Conservation (phyloP, 768 basidiomycete species). For the Termitomyces sp. region DNA sequence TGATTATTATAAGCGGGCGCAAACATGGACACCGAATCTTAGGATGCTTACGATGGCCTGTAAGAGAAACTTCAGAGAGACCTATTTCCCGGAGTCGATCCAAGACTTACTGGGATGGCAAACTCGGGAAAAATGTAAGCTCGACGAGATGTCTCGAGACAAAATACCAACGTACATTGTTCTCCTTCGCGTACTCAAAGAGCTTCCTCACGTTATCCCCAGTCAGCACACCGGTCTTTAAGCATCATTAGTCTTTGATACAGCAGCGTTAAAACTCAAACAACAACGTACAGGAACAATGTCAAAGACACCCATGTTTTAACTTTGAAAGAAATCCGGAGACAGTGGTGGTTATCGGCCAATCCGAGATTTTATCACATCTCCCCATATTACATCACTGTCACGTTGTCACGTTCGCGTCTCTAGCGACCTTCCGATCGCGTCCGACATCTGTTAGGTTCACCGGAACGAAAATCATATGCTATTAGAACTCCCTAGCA, state of each 20-base stretch:
- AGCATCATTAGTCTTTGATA: conserved; percentile 4
- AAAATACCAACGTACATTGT: conserved; percentile 55
- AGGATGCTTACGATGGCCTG: conserved; percentile 68
- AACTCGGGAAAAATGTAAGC: conserved; percentile 40
- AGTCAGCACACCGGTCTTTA: conserved; percentile 88
- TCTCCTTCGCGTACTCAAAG: conserved; percentile 87
- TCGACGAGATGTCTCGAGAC: not conserved
- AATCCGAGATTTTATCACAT: conserved; percentile 2
- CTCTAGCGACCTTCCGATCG: not conserved
- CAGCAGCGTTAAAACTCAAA: not conserved
- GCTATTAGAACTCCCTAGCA: not conserved
- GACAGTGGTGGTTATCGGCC: conserved; percentile 2
- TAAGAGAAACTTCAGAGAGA: conserved; percentile 6
- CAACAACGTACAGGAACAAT: conserved; percentile 65
- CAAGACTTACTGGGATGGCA: conserved; percentile 71
- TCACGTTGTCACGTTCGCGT: conserved; percentile 2
- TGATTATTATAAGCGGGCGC: conserved; percentile 5
- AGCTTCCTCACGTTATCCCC: conserved; percentile 93
- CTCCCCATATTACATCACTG: not conserved
- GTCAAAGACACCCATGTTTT: conserved; percentile 73
- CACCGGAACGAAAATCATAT: conserved; percentile 3
- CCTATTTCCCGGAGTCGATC: not conserved
- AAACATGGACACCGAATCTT: not conserved
- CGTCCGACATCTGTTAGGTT: not conserved
- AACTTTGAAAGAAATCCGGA: not conserved